Base-by-base conservation (phyloP, 768 basidiomycete species). In the Xerocomellus dryophilus region DNA sequence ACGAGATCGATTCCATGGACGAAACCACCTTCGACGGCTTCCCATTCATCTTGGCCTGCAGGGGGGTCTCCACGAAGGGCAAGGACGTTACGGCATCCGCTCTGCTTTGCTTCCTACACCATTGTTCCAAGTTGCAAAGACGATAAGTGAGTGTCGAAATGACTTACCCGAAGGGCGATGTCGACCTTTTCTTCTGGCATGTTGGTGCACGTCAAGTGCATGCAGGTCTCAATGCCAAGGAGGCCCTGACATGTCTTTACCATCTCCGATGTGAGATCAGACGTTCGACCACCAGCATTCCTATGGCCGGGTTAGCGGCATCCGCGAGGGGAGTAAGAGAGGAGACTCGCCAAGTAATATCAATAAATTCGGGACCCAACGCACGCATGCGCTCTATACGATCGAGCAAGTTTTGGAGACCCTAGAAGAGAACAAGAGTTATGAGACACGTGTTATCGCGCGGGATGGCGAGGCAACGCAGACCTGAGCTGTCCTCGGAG, bases 121-220 rank as follows among this genome's bases (percentile, higher is more conserved):
- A 40, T 47, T 29, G n/a, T 31, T 43, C 18, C 48, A 41, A 49
- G 59, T 54, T 36, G 43, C 48, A 21, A 35, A 18, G 43, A 27
- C 9, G 49, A 27, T 21, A 31, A 41, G 51, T 46, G 42, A 18
- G 50, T 39, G 39, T 39, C 51, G 41, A 23, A 47, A 27, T 56
- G 9, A 75, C 89, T 61, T 65, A 98, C 96, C 68, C 79, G 74
- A 42, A 99, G 74, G 31, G 96, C 94, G 63, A 86, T 83, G 73
- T 97, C 94, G 20, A 99, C 88, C 68, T 98, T 98, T 69, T 90
- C 87, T 66, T 80, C 79, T n/a, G 93, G 93, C 93, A 99, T 97
- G 74, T 96, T 97, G 46, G 97, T 98, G 68, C 97, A 98, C 42
- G 96, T 98, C 61, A 99, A 73, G 73, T 99, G 97, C 93, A 99